A percentile compares a stretch with the other conserved stretches of the same genome.
Evolutionary conservation across 139 green algal species (phyloP).

Genomic region (Auxenochlorella protothecoides): DNA sequence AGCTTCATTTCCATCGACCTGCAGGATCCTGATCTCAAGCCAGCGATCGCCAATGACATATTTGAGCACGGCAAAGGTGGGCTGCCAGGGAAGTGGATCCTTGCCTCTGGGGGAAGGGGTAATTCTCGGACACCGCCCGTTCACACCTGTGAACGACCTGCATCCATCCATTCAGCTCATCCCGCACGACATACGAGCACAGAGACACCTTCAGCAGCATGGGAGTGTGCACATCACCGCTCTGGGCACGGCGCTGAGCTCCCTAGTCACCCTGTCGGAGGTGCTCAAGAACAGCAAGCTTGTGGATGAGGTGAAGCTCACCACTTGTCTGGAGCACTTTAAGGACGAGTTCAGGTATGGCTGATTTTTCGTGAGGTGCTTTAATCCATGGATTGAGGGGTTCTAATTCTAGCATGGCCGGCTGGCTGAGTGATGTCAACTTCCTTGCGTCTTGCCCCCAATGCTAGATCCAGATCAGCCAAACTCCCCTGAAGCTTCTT

Average conservation of each 20-base stretch:
- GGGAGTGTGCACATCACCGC: conserved; percentile 75
- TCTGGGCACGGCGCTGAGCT: conserved; percentile 68
- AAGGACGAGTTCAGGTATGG: conserved; percentile 12
- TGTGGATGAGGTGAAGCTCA: conserved; percentile 48
- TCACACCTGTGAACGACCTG: no score
- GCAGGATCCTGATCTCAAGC: conserved; percentile 50
- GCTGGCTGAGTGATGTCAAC: no score
- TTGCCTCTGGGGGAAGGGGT: background rate
- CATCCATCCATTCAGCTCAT: background rate
- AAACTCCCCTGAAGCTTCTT: no score
- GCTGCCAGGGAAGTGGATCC: background rate
- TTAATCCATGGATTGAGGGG: no score
- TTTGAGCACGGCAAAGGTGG: conserved; percentile 59
- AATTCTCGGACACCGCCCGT: no score
- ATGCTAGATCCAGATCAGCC: no score
- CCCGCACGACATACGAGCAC: background rate
- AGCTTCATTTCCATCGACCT: background rate
- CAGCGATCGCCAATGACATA: conserved; percentile 65
- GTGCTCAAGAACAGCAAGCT: conserved; percentile 73
- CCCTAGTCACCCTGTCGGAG: conserved; percentile 74
- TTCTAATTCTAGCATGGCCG: no score
- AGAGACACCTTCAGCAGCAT: conserved; percentile 63
- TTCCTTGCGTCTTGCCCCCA: no score
- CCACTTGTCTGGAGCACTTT: conserved; percentile 23
- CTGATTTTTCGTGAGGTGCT: no score